These are phyloP conservation scores for Plenodomus biglobosus DNA, from an alignment of 2,329 filamentous ascomycete species.

Conservation along the genomic window DNA sequence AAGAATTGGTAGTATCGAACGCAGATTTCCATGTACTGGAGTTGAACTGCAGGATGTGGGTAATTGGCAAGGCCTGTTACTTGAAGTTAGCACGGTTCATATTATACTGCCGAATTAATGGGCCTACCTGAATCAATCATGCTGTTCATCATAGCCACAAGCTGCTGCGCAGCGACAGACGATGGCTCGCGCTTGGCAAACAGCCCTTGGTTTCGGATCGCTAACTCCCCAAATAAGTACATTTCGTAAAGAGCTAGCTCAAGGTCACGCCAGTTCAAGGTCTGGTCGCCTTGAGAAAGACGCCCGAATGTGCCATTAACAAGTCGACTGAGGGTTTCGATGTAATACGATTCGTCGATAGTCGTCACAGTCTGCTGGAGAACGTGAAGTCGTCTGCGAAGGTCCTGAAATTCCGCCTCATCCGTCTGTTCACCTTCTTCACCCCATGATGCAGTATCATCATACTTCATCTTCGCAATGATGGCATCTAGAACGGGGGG, in stretches of 20 bases:
- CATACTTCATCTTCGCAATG: constrained; percentile 94
- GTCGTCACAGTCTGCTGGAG: constrained; percentile 90
- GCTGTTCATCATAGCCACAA: constrained; percentile 90
- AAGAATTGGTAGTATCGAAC: constrained; percentile 93
- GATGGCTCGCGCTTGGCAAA: constrained; percentile 82
- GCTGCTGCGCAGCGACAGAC: constrained; percentile 73
- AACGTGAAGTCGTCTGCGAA: constrained; percentile 84
- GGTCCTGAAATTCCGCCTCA: constrained; percentile 94
- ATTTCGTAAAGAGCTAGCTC: constrained; percentile 94
- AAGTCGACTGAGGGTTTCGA: constrained; percentile 82
- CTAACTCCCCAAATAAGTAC: constrained; percentile 91
- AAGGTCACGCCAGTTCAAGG: constrained; percentile 91
- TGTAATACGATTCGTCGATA: constrained; percentile 84
- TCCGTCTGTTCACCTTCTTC: constrained; percentile 93
- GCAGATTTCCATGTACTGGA: constrained; percentile 98
- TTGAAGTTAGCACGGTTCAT: background rate
- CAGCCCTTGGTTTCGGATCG: constrained; percentile 84
- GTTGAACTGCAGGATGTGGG: constrained; percentile 84
- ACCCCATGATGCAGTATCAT: constrained; percentile 91
- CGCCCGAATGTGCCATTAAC: constrained; percentile 85
- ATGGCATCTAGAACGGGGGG: constrained; percentile 88
- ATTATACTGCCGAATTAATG: too few relatives aligned
- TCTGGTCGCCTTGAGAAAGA: constrained; percentile 69
- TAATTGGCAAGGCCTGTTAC: constrained; percentile 75
- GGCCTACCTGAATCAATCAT: constrained; percentile 82